Evolutionary conservation across 106 monocot genomes (phyloP).

Genomic region (Platanthera guangdongensis): DNA sequence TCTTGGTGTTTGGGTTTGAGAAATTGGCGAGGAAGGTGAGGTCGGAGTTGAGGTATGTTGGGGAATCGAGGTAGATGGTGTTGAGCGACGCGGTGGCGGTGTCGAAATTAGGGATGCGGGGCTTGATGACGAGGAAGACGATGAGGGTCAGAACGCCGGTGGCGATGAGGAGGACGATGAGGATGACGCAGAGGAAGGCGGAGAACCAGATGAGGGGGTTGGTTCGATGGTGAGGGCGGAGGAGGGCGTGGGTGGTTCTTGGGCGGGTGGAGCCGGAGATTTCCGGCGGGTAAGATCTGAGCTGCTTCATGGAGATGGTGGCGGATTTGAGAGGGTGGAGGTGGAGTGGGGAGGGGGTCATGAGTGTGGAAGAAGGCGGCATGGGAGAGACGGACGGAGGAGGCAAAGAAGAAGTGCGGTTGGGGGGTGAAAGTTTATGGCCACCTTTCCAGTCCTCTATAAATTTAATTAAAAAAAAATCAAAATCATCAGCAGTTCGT

Average conservation of each 20-base stretch:
- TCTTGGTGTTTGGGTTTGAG: slow-evolving; percentile 73
- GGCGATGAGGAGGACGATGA: slow-evolving; percentile 71
- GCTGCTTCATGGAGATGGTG: slow-evolving; percentile 2
- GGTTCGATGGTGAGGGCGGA: slow-evolving; percentile 44
- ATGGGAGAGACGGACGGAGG: neutral
- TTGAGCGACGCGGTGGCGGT: slow-evolving; percentile 56
- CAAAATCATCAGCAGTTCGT: no score
- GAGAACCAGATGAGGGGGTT: slow-evolving; percentile 54
- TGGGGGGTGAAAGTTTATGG: neutral
- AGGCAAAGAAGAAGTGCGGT: neutral
- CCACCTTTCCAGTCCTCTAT: neutral
- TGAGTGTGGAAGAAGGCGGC: neutral
- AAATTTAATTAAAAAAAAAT: no score
- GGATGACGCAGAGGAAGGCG: slow-evolving; percentile 59
- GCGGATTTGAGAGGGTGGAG: slow-evolving; percentile 9
- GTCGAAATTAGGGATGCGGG: slow-evolving; percentile 53
- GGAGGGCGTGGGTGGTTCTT: slow-evolving; percentile 29
- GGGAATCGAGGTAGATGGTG: slow-evolving; percentile 61
- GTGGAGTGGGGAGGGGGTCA: slow-evolving; percentile 6
- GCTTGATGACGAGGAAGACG: slow-evolving; percentile 76
- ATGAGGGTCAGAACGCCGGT: slow-evolving; percentile 57
- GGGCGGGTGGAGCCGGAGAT: slow-evolving; percentile 1
- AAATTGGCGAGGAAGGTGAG: slow-evolving; percentile 79
- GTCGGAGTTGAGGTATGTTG: slow-evolving; percentile 63
- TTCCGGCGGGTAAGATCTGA: neutral